Base-by-base conservation (phyloP, 345 rosid genomes). In the Eucalyptus polybractea region DNA sequence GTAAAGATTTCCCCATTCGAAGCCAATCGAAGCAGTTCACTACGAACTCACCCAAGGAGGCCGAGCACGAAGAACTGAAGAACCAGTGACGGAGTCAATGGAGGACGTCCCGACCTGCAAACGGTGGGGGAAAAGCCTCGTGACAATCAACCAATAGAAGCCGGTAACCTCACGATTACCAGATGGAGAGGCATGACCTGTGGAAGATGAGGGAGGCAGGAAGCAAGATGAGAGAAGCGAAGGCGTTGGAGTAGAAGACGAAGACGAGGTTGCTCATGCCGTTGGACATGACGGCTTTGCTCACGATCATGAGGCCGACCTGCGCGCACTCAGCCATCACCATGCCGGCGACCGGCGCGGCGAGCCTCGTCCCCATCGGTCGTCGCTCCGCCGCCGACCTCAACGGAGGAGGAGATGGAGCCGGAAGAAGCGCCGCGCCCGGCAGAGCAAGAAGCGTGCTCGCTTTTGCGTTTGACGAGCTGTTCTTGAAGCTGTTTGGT, bases 271-370 rank as follows among this genome's bases (percentile, higher is more conserved):
- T 92, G 92, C 92, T 88, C 94, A 95, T 93, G 86, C 97, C 96
- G 29, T 90, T 58, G 54, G 96, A 92, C 95, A 95, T 94, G 92
- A 90, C 96, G 53, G 91, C 91, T 92, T 94, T 93, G 90, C 95
- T 90, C 17, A 92, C 65, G 80, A 94, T 90, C 91, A 95, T 93
- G 27, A 94, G 90, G 53, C 96, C 96, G 33, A 92, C 96, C 90
- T 95, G 97, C 27, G 95, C 95, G 62, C 92, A 92, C 91, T 95
- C 95, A 49, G 94, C 96, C 92, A 94, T 88, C 60, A 91, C 54
- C 97, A 95, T 95, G 49, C 95, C 96, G 33, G 67, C 88, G 47
- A 89, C 76, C 33, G 94, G 94, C 56, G 47, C 47, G 9, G 85
- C 85, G 47, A 76, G 42, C 8, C 85, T 40, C 85, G 24, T 13